Base-by-base conservation (phyloP, 2,329 filamentous ascomycete genomes). In the Ophiocordyceps australis region DNA sequence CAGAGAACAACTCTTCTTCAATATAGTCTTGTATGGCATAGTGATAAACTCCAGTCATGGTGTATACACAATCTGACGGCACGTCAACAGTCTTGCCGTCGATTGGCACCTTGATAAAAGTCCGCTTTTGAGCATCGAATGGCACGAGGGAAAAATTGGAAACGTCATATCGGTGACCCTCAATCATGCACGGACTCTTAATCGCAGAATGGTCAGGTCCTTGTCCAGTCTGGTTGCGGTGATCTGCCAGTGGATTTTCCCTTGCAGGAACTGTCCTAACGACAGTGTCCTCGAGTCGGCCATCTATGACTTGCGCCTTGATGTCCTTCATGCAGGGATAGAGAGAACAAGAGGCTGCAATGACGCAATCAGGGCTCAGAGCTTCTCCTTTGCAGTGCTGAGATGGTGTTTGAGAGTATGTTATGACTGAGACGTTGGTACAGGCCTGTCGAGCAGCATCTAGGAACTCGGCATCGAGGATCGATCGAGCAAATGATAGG, bases 251-350 rank as follows among this genome's bases (percentile, higher is more conserved):
- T n/a, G 7, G 9, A n/a, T 13, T 22, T 23, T 4, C 4, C 5
- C n/a, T 8, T 9, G 17, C 16, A 6, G 24, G 17, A 2, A 13
- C 17, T 8, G 4, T 14, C 10, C 12, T 10, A 9, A 16, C 3
- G n/a, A 20, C 12, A 18, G 5, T 6, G 4, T 20, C 17, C 8
- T 25, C 9, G 4, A 25, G 5, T 18, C 13, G 24, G 17, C 24
- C 24, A 18, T 20, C 14, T n/a, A 8, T 13, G 10, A 25, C 24
- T 11, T 14, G 14, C 17, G 14, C 24, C 11, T 8, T 3, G n/a
- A 25, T 12, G 5, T 19, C 17, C n/a, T 25, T 25, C 24, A 19
- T 19, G 24, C 24, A 25, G 11, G 11, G 17, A 20, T 19, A 25
- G 5, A 25, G 16, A 5, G 24, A 5, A 18, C 24, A 25, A 9